phyloP scores from a whole-genome alignment of 495 filamentous ascomycete genomes.

The Immersiella caudata region DNA sequence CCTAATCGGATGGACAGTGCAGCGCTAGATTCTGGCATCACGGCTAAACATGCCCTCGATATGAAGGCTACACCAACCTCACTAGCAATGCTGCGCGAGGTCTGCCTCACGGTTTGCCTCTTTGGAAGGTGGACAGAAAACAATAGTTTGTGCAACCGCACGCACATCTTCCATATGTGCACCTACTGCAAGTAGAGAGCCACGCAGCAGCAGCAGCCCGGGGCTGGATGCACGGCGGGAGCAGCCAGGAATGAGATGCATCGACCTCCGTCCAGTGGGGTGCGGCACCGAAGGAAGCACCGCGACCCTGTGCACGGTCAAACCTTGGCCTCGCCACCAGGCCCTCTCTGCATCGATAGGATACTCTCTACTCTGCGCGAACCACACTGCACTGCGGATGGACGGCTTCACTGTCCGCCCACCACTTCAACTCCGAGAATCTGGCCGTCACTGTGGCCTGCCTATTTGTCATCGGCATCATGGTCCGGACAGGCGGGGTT shows the following conservation, averaged over 20 bases:
- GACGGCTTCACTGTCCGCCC: conserved; percentile 8
- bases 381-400: conserved; percentile 7
- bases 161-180: neutral
- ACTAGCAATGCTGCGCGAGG: neutral
- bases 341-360: neutral
- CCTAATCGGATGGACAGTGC: conserved; percentile 5
- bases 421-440: neutral
- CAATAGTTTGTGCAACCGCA: neutral
- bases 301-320: conserved; percentile 20
- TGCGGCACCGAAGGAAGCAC: conserved; percentile 23
- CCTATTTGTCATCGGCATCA: conserved; percentile 27
- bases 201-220: conserved; percentile 24
- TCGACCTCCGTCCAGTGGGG: conserved; percentile 27
- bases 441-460: neutral
- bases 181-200: neutral
- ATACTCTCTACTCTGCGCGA: neutral
- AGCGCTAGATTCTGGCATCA: conserved; percentile 15
- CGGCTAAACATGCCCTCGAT: conserved; percentile 22
- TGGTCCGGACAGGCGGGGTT: neutral
- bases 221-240: conserved; percentile 25
- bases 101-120: neutral
- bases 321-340: conserved; percentile 15
- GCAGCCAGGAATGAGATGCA: conserved; percentile 6
- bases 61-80: conserved; percentile 11
- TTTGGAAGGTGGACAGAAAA: neutral